Conservation (phyloP, 1,139 yeast species). For the Hansenula sp. region DNA sequence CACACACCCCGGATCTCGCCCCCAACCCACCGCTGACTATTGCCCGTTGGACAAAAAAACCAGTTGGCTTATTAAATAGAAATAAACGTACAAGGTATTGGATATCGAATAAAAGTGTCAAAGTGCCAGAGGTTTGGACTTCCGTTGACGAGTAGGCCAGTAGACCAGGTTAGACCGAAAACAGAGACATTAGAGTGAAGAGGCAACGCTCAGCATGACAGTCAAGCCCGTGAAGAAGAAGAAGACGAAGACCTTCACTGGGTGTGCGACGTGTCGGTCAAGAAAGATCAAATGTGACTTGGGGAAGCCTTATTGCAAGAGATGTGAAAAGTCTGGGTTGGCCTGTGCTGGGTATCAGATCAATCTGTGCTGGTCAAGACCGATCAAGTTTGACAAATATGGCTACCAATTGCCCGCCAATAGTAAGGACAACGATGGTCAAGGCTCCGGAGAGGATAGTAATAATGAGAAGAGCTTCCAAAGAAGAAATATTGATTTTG, state of each 20-base stretch:
- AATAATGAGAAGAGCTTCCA: constrained; percentile 49
- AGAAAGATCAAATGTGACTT: constrained; percentile 61
- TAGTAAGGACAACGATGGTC: constrained; percentile 25
- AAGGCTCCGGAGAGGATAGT: constrained; percentile 23
- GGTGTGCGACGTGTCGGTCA: constrained; percentile 62
- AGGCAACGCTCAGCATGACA: not conserved
- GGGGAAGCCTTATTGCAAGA: constrained; percentile 45
- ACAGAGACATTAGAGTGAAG: too few species aligned
- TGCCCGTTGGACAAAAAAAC: too few species aligned
- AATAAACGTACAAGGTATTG: too few species aligned
- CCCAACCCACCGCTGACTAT: too few species aligned
- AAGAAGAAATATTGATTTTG: constrained; percentile 75
- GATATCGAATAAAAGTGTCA: not conserved
- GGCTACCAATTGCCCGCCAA: constrained; percentile 29
- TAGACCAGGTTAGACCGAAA: too few species aligned
- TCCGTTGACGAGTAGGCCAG: too few species aligned
- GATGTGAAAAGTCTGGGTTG: constrained; percentile 53
- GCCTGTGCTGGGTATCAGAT: constrained; percentile 82
- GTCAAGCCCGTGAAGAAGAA: constrained; percentile 13
- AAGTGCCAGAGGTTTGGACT: too few species aligned
- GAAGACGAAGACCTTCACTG: constrained; percentile 48
- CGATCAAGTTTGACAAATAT: constrained; percentile 42
- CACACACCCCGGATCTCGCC: too few species aligned
- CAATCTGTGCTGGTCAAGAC: constrained; percentile 72
- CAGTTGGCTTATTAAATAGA: too few species aligned